Conservation (phyloP, 345 rosid genomes). For the Capsella bursapastoris region DNA sequence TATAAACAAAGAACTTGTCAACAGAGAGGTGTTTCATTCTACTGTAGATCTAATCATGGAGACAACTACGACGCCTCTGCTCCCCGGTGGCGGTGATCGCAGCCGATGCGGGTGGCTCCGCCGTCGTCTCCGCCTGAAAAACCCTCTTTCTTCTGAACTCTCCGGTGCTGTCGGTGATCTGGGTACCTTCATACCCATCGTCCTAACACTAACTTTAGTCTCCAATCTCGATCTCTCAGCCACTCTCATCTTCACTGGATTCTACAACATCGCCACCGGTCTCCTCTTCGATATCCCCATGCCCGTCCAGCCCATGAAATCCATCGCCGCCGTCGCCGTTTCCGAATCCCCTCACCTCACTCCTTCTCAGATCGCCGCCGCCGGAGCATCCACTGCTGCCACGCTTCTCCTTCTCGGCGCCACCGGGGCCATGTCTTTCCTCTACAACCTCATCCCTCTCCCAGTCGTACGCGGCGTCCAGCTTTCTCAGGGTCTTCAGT, state of each 20-base stretch:
- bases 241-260: slow-evolving; percentile 74
- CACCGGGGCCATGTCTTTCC: slow-evolving; percentile 76
- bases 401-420: slow-evolving; percentile 67
- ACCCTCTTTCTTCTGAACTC: slow-evolving; percentile 58
- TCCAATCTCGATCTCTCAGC: slow-evolving; percentile 74
- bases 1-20: background rate
- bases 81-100: slow-evolving; percentile 26
- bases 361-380: slow-evolving; percentile 67
- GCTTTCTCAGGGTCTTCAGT: slow-evolving; percentile 91
- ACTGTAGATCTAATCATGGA: slow-evolving; percentile 39
- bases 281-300: slow-evolving; percentile 82
- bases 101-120: slow-evolving; percentile 49
- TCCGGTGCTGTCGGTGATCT: slow-evolving; percentile 90
- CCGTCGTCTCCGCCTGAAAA: slow-evolving; percentile 51
- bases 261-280: slow-evolving; percentile 77
- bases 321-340: slow-evolving; percentile 85
- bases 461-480: slow-evolving; percentile 95
- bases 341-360: slow-evolving; percentile 71
- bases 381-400: slow-evolving; percentile 66
- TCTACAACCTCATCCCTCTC: slow-evolving; percentile 74
- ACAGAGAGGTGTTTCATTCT: background rate
- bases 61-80: slow-evolving; percentile 45
- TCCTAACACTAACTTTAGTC: slow-evolving; percentile 66
- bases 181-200: slow-evolving; percentile 83
- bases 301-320: slow-evolving; percentile 92